Evolutionary conservation across 345 rosid species (phyloP).

Genomic region (Salix caprea): DNA sequence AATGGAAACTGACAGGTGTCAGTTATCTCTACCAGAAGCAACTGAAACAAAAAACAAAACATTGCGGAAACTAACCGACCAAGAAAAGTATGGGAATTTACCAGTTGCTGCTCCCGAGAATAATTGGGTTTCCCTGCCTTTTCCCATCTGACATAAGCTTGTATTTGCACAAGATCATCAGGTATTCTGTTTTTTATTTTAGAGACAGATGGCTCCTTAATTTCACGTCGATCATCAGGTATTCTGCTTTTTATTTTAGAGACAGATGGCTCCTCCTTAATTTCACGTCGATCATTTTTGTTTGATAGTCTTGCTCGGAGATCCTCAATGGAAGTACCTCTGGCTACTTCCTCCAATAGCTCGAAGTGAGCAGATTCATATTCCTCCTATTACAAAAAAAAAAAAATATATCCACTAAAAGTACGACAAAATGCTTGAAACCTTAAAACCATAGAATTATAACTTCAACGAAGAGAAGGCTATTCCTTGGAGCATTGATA

Average conservation of each 20-base stretch:
- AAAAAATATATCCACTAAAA: not conserved
- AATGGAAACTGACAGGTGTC: not conserved
- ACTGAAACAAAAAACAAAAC: not conserved
- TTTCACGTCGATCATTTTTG: conserved; percentile 44
- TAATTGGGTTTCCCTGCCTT: conserved; percentile 69
- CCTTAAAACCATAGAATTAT: not conserved
- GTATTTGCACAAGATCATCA: conserved; percentile 56
- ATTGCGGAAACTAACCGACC: conserved; percentile 3
- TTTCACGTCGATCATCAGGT: conserved; percentile 46
- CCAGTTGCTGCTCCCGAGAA: conserved; percentile 51
- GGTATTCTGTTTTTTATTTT: conserved; percentile 42
- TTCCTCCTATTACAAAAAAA: conserved; percentile 53
- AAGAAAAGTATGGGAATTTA: conserved; percentile 24
- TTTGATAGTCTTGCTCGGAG: conserved; percentile 60
- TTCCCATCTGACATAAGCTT: conserved; percentile 72
- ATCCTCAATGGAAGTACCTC: conserved; percentile 71
- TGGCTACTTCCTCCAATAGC: conserved; percentile 71
- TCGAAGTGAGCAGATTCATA: conserved; percentile 92
- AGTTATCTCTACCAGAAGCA: not conserved
- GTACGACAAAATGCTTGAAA: not conserved
- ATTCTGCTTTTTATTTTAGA: conserved; percentile 31
- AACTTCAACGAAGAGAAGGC: not conserved
- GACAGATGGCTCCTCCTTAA: conserved; percentile 30
- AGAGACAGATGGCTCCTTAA: conserved; percentile 32
- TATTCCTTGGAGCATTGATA: not conserved